Evolutionary conservation across 805 yeast species (phyloP).

Genomic region (Teunomyces atbi): DNA sequence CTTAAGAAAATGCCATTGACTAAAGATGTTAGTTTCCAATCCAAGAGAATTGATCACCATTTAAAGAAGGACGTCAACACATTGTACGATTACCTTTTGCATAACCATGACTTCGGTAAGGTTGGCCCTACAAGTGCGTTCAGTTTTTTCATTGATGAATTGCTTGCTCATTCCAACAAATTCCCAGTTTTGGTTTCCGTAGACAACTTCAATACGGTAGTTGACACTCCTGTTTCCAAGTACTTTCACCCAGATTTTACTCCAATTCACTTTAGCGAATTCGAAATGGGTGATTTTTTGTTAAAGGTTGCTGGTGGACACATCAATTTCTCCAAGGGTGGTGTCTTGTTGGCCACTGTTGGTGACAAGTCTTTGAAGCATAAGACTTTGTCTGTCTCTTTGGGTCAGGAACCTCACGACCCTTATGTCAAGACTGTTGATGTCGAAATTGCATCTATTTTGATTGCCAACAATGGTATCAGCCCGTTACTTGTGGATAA

Average conservation of each 20-base stretch:
- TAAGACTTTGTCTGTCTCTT: slow-evolving; percentile 56
- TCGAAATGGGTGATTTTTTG: slow-evolving; percentile 62
- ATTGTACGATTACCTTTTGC: slow-evolving; percentile 17
- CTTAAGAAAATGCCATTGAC: slow-evolving; percentile 36
- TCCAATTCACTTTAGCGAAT: slow-evolving; percentile 55
- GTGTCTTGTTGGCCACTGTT: slow-evolving; percentile 61
- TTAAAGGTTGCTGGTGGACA: slow-evolving; percentile 56
- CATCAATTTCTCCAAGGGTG: slow-evolving; percentile 55
- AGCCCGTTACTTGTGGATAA: slow-evolving; percentile 23
- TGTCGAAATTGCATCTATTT: slow-evolving; percentile 47
- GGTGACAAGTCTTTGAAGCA: slow-evolving; percentile 47
- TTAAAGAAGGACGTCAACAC: slow-evolving; percentile 35
- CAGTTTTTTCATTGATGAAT: slow-evolving; percentile 53
- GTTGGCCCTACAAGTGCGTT: slow-evolving; percentile 46
- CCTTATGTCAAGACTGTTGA: slow-evolving; percentile 61
- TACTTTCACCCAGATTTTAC: slow-evolving; percentile 59
- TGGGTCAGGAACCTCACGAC: slow-evolving; percentile 51
- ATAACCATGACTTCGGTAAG: slow-evolving; percentile 39
- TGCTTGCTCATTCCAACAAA: slow-evolving; percentile 44
- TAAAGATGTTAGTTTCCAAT: slow-evolving; percentile 29
- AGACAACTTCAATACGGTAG: slow-evolving; percentile 69
- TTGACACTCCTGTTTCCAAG: slow-evolving; percentile 52
- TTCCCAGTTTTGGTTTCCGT: slow-evolving; percentile 66
- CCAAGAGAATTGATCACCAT: slow-evolving; percentile 30
- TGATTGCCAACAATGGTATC: slow-evolving; percentile 39